Evolutionary conservation across 1,284 basidiomycete species (phyloP).

Genomic region (Cutaneotrichosporon sp.): DNA sequence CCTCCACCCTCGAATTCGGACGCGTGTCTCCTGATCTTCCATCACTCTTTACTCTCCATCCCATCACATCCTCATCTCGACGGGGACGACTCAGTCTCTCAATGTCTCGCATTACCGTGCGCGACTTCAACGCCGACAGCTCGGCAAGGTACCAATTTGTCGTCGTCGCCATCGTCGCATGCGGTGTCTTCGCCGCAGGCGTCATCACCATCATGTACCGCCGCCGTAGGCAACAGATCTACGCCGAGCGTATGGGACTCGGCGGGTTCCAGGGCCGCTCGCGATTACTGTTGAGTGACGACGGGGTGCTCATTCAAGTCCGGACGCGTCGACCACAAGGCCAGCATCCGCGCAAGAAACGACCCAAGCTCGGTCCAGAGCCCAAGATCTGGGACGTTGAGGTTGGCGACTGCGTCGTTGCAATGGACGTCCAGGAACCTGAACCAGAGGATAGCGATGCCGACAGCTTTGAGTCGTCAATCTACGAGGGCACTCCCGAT

Average conservation of each 20-base stretch:
- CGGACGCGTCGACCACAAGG: not conserved
- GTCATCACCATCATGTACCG: conserved; percentile 30
- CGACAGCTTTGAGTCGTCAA: conserved; percentile 5
- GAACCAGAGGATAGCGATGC: not conserved
- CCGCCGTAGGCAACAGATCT: conserved; percentile 16
- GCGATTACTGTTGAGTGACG: conserved; percentile 12
- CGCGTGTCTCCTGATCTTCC: not conserved
- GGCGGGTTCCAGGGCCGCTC: conserved; percentile 10
- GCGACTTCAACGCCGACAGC: conserved; percentile 9
- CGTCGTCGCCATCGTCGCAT: conserved; percentile 35
- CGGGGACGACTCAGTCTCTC: not conserved
- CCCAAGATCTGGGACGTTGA: conserved; percentile 21
- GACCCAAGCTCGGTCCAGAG: conserved; percentile 15
- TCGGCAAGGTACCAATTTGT: conserved; percentile 31
- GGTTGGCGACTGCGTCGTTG: conserved; percentile 7
- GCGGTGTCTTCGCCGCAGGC: conserved; percentile 29
- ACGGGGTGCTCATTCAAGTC: conserved; percentile 16
- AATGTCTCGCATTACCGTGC: not conserved
- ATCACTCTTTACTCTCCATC: not conserved
- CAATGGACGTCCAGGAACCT: not conserved
- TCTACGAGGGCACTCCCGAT: not conserved
- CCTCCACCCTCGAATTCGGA: not conserved
- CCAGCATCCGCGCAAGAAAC: conserved; percentile 3
- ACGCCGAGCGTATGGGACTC: conserved; percentile 10
- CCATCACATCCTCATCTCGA: not conserved